phyloP scores from a whole-genome alignment of 2,329 filamentous ascomycete genomes.

The Ophiocordyceps australis region DNA sequence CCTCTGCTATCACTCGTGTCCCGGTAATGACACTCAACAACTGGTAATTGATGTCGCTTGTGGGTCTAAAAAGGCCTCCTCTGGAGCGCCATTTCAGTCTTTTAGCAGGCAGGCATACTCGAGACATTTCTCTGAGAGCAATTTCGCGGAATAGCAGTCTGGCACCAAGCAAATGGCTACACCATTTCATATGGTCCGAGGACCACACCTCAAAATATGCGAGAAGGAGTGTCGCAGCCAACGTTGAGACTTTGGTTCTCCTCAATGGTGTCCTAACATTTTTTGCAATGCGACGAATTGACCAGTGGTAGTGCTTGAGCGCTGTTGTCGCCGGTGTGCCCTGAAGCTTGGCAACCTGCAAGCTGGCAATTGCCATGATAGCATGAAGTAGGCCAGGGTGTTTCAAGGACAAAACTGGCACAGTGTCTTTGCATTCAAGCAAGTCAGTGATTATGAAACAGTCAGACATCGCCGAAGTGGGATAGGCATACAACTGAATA shows the following conservation, averaged over 20 bases:
- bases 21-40: slow-evolving; percentile 24
- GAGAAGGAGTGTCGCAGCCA: slow-evolving; percentile 76
- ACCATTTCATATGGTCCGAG: slow-evolving; percentile 92
- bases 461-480: too few relatives aligned
- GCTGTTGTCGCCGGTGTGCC: slow-evolving; percentile 58
- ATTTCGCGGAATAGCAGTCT: slow-evolving; percentile 70
- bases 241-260: slow-evolving; percentile 57
- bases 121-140: slow-evolving; percentile 56
- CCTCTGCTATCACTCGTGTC: slow-evolving; percentile 15
- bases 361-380: slow-evolving; percentile 69
- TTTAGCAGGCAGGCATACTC: slow-evolving; percentile 48
- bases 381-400: slow-evolving; percentile 81
- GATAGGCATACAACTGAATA: slow-evolving; percentile 38
- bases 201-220: slow-evolving; percentile 91
- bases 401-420: slow-evolving; percentile 68
- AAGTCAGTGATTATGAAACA: not conserved
- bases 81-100: slow-evolving; percentile 12
- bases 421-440: slow-evolving; percentile 34
- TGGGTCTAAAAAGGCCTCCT: slow-evolving; percentile 7
- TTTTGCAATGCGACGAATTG: slow-evolving; percentile 59
- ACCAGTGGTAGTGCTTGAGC: slow-evolving; percentile 80
- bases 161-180: slow-evolving; percentile 73
- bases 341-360: slow-evolving; percentile 77
- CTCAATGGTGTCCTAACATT: slow-evolving; percentile 52
- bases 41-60: slow-evolving; percentile 20